phyloP scores from a whole-genome alignment of 2,329 filamentous ascomycete genomes.

The Sporothrix protearum region DNA sequence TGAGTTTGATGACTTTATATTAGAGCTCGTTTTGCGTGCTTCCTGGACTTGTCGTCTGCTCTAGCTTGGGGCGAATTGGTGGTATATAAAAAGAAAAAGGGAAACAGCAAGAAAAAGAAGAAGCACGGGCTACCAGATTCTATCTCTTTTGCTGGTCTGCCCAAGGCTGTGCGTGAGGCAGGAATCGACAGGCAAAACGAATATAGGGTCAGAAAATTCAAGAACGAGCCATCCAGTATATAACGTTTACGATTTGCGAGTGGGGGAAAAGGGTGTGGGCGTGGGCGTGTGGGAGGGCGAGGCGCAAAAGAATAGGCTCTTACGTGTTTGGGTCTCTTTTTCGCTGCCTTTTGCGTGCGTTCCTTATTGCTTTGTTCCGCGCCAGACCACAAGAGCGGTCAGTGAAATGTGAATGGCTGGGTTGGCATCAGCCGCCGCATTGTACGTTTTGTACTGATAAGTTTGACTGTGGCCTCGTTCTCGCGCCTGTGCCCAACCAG shows the following conservation, averaged over 20 bases:
- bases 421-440: slow-evolving; percentile 36
- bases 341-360: not conserved
- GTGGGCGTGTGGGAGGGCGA: slow-evolving; percentile 21
- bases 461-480: slow-evolving; percentile 14
- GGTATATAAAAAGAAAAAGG: not conserved
- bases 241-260: slow-evolving; percentile 15
- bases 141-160: not conserved
- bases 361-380: not conserved
- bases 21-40: not conserved
- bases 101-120: not conserved
- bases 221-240: slow-evolving; percentile 19
- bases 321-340: not conserved
- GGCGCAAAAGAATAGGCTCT: slow-evolving; percentile 26
- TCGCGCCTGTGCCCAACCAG: slow-evolving; percentile 26
- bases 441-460: not conserved
- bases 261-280: slow-evolving; percentile 1
- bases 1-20: not conserved
- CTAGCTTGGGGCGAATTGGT: not conserved
- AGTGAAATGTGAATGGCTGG: slow-evolving; percentile 33
- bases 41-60: not conserved
- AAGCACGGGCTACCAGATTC: not conserved
- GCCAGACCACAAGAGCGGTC: slow-evolving; percentile 35
- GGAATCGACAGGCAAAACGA: slow-evolving; percentile 7
- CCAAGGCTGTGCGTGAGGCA: not conserved
- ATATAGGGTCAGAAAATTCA: slow-evolving; percentile 9